phyloP scores from a whole-genome alignment of 495 filamentous ascomycete genomes.

The Annulohypoxylon stygium region DNA sequence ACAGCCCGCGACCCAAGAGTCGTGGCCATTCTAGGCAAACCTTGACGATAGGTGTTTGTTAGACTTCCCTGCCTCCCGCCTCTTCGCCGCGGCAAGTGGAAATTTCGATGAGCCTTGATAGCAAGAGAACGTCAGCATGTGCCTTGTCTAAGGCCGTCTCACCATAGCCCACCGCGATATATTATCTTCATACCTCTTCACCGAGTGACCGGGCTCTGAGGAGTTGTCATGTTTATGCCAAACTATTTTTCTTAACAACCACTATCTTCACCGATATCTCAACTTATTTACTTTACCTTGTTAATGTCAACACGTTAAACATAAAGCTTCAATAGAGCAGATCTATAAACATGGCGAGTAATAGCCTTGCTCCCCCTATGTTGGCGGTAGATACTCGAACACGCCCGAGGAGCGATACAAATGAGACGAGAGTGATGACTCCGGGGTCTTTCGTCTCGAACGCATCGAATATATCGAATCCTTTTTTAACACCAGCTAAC shows the following conservation, averaged over 20 bases:
- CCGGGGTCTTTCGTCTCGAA: slow-evolving; percentile 47
- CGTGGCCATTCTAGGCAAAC: slow-evolving; percentile 23
- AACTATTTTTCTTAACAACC: slow-evolving; percentile 8
- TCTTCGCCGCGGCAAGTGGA: slow-evolving; percentile 28
- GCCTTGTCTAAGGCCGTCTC: slow-evolving; percentile 10
- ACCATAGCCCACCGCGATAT: slow-evolving; percentile 6
- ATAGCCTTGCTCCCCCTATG: slow-evolving; percentile 45
- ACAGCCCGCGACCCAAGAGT: slow-evolving; percentile 34
- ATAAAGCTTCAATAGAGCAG: background rate
- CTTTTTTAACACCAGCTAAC: slow-evolving; percentile 47
- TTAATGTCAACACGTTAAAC: slow-evolving; percentile 4
- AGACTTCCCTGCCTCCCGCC: background rate
- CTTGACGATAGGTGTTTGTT: background rate
- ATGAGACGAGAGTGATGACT: slow-evolving; percentile 47
- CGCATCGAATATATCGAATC: slow-evolving; percentile 43
- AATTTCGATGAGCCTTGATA: slow-evolving; percentile 22
- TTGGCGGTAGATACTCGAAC: slow-evolving; percentile 42
- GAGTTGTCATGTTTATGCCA: slow-evolving; percentile 2
- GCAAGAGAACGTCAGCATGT: slow-evolving; percentile 30
- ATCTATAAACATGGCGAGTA: slow-evolving; percentile 39
- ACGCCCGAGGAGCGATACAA: slow-evolving; percentile 50
- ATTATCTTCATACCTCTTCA: slow-evolving; percentile 37
- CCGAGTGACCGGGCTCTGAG: slow-evolving; percentile 2
- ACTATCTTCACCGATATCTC: background rate
- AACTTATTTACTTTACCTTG: background rate